Base-by-base conservation (phyloP, 768 basidiomycete species). In the Tulasnella calospora region DNA sequence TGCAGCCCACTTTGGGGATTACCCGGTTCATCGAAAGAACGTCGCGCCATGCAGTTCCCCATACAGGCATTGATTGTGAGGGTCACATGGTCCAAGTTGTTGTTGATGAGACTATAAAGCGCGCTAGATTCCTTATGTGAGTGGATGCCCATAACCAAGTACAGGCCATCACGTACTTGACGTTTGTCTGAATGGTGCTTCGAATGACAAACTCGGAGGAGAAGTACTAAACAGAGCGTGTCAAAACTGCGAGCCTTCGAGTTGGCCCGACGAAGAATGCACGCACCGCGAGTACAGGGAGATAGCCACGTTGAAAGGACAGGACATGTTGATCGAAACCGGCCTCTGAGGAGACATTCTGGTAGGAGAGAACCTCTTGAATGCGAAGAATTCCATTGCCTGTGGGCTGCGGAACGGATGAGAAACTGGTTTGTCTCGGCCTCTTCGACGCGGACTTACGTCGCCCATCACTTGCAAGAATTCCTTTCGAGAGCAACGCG, bases 181-280 rank as follows among this genome's bases (percentile, higher is more conserved):
- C 55, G 30, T 40, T 36, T 38, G 36, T 38, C 17, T 75, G 46
- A 35, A 75, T 19, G 21, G 74, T 57, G 35, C 46, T 51, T 47
- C 47, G 2, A 36, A 57, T 75, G 8, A 75, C 74, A 7, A 88
- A 87, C n/a, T 90, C 88, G 12, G 90, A 90, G 0, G 90, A 86
- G 55, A 89, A 82, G 81, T 90, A 90, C 90, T 91, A 61, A 74
- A 36, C 10, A 47, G 13, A 30, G 23, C 35, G 7, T 27, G 35
- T 40, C 19, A 75, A 46, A 47, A 27, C n/a, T 19, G 13, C 23
- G 8, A 4, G 7, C 7, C 15, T 9, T 3, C 35, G 70, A 51
- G 47, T 6, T 47, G 46, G 35, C 41, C 1, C 7, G 13, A 44
- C 41, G 3, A n/a, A 27, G 74, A 23, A 47, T 21, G 74, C 23